Evolutionary conservation across 2,329 filamentous ascomycete species (phyloP).

Genomic region (Aspergillus sp.): DNA sequence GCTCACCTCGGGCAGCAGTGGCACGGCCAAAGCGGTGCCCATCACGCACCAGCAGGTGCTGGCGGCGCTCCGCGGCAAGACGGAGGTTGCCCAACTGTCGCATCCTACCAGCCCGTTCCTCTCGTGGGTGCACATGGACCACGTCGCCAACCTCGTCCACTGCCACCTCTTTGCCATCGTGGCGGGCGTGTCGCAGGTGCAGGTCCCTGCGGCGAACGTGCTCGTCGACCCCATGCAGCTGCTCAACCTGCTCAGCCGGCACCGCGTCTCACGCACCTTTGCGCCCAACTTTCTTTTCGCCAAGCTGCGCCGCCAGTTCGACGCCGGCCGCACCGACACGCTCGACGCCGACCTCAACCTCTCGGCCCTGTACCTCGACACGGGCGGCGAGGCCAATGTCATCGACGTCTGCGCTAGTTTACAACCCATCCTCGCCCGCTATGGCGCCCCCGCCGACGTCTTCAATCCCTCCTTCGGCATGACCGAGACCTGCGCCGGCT

Average conservation of each 20-base stretch:
- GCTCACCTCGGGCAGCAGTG: conserved; percentile 56
- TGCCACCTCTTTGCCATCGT: background rate
- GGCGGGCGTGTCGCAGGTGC: conserved; percentile 37
- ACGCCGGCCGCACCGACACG: background rate
- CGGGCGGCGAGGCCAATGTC: conserved; percentile 40
- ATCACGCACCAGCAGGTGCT: conserved; percentile 34
- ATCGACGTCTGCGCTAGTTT: conserved; percentile 34
- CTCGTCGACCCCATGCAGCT: conserved; percentile 41
- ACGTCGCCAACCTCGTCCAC: conserved; percentile 47
- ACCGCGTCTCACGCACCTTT: conserved; percentile 23
- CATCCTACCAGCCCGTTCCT: conserved; percentile 28
- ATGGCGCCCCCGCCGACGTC: conserved; percentile 38
- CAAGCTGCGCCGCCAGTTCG: background rate
- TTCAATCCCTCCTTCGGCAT: conserved; percentile 19
- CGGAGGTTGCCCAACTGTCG: conserved; percentile 26
- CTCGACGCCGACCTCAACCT: conserved; percentile 1
- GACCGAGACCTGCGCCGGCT: conserved; percentile 54
- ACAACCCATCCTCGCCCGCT: conserved; percentile 29
- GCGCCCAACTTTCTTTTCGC: conserved; percentile 17
- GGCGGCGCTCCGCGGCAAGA: conserved; percentile 32
- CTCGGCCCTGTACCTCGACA: conserved; percentile 26
- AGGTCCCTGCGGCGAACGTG: conserved; percentile 41
- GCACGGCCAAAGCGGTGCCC: conserved; percentile 50
- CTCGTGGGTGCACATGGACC: conserved; percentile 53
- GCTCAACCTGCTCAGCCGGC: conserved; percentile 37